A percentile compares a stretch with the other conserved stretches of the same genome.
Conservation (phyloP, 257 asterid genomes). For the Marsdenia floribunda region DNA sequence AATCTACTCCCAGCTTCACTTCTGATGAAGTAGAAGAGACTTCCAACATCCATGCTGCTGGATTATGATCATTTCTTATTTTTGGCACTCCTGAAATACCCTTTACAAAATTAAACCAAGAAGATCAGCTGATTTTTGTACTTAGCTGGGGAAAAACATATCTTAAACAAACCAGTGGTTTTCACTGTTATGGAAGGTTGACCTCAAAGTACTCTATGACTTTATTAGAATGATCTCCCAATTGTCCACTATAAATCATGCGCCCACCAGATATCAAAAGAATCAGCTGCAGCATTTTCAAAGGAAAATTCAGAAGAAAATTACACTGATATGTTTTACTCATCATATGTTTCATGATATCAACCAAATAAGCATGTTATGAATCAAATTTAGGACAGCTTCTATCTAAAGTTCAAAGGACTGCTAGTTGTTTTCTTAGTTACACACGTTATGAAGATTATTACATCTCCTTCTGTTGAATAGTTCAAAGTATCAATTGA, state of each 20-base stretch:
- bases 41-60: slow-evolving; percentile 38
- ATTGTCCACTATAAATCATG: slow-evolving; percentile 26
- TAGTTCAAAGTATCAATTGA: too few relatives aligned
- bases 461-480: too few relatives aligned
- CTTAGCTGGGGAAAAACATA: neutral
- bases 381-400: too few relatives aligned
- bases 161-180: neutral
- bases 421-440: too few relatives aligned
- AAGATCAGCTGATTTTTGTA: neutral
- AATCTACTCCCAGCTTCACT: slow-evolving; percentile 28
- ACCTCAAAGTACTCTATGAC: slow-evolving; percentile 37
- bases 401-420: too few relatives aligned
- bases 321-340: too few relatives aligned
- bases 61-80: slow-evolving; percentile 20
- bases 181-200: neutral
- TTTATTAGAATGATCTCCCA: slow-evolving; percentile 22
- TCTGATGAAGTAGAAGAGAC: slow-evolving; percentile 30
- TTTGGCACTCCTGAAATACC: slow-evolving; percentile 26
- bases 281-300: slow-evolving; percentile 12
- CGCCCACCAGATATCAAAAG: slow-evolving; percentile 32
- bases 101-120: slow-evolving; percentile 1
- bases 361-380: too few relatives aligned
- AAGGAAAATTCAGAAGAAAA: too few relatives aligned
- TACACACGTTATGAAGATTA: too few relatives aligned
- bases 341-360: too few relatives aligned